These are phyloP conservation scores for Orbilia oligospora DNA, from an alignment of 2,329 filamentous ascomycete species.

Conservation along the genomic window DNA sequence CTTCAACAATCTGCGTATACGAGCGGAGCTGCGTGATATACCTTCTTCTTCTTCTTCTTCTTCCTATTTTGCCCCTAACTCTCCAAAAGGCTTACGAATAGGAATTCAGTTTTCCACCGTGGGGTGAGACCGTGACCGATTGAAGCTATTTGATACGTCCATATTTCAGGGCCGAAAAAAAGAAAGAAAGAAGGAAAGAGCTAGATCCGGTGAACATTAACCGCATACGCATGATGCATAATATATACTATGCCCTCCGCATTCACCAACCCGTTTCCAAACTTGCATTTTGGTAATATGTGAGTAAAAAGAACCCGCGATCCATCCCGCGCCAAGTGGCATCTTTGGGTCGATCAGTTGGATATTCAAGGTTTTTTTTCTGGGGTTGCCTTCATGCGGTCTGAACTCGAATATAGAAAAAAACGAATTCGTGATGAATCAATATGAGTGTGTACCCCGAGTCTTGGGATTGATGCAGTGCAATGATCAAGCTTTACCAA, in stretches of 20 bases:
- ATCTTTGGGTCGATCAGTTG: slow-evolving; percentile 38
- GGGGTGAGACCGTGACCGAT: neutral
- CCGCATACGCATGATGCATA: slow-evolving; percentile 16
- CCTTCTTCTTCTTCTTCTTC: no score
- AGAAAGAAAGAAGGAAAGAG: no score
- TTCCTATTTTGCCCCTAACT: no score
- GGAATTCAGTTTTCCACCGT: neutral
- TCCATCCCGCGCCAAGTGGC: slow-evolving; percentile 42
- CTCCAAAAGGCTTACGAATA: slow-evolving; percentile 5
- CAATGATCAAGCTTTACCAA: slow-evolving; percentile 50
- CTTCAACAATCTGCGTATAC: slow-evolving; percentile 7
- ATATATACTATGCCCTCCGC: slow-evolving; percentile 24
- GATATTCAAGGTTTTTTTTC: neutral
- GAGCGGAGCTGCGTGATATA: slow-evolving; percentile 1
- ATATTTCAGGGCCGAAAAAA: no score
- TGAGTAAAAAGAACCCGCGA: neutral
- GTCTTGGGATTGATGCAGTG: slow-evolving; percentile 35
- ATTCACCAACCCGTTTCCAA: slow-evolving; percentile 20
- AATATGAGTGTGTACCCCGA: slow-evolving; percentile 1
- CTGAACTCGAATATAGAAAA: neutral
- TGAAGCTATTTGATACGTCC: slow-evolving; percentile 16
- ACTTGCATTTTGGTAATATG: slow-evolving; percentile 22
- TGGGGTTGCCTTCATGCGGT: neutral
- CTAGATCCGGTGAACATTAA: no score
- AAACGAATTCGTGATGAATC: neutral